Evolutionary conservation across 1,284 basidiomycete species (phyloP), one percentile per base, ranked within the genome.

Genomic region (Kwoniella shivajii): DNA sequence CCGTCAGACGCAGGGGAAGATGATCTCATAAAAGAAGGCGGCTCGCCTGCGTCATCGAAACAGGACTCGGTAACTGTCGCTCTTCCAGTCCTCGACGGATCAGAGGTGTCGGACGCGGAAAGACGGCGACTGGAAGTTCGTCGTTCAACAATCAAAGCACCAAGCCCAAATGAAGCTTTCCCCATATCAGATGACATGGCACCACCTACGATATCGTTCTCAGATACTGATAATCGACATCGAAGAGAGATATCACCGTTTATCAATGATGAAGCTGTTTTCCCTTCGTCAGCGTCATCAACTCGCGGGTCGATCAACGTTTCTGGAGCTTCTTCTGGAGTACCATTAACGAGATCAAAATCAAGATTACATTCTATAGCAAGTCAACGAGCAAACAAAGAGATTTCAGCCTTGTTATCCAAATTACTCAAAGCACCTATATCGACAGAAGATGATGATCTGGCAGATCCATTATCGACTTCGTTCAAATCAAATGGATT

Each of bases 101-200:
- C 36, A 11, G 39, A 60, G 27, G 34, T 66, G 59, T 51, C 50
- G 11, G 61, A 61, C 18, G 51, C 44, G 13, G 52, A 57, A 24
- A 44, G 47, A 16, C 37, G 55, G 10, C 63, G 62, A 48, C 43
- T 64, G 44, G 58, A 59, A 6, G 54, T 69, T 13, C 43, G 65
- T 18, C 58, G 61, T 33, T 46, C 53, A 11, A 71, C 68, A 1
- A 54, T 71, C 49, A 63, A 63, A 42, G 57, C 56, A 1, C 68
- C 68, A 11, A 47, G 51, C 34, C 54, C 67, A 13, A 44, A 42
- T 24, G 55, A 63, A 22, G 67, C 66, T 5, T 71, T 71, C 52
- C 69, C 69, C 0, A 59, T 69, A 16, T 38, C 39, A 29, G 63
- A 63, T 27, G 36, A 56, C 26, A 29, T 50, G n/a, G 22, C 29